Base-by-base conservation (phyloP, 331 rosid species). In the Prunus yedoensis region DNA sequence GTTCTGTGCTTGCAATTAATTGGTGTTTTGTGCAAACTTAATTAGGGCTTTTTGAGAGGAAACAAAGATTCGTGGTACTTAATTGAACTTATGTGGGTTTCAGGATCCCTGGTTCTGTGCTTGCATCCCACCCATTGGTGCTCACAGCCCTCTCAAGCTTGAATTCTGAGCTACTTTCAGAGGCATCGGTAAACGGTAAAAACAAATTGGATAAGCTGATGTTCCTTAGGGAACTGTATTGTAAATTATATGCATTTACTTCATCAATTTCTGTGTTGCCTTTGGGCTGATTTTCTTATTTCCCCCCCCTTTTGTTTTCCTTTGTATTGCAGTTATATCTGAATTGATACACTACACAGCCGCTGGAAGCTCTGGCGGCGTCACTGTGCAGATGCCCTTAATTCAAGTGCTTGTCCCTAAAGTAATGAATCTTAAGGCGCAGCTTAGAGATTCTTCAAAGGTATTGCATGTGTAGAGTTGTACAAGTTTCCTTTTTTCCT, bases 401-500 rank as follows among this genome's bases (percentile, higher is more conserved):
- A 91, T 95, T 89, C 99, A 91, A 91, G 97, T 78, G 63, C 85
- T 92, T 86, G 99, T 95, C 53, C 99, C 97, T 57, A 97, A 91
- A 57, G 96, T 95, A 71, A 92, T 95, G 99, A 88, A 63, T 87
- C 91, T 92, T 54, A 95, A 91, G 88, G 75, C 96, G 63, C 98
- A 92, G 70, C 98, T 95, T 73, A 87, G 91, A 82, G 99, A 95
- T 83, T 83, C 94, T 78, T 88, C 94, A 8, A 95, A 95, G 99
- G 99, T 95, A 76, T 76, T 80, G 32, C 73, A 83, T 57, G 25
- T 46, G 60, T 67, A 45, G 68, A 71, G 56, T 75, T 79, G 47
- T 75, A 71, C 71, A 21, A 63, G 59, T 64, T 68, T 66, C 21
- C 38, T 51, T 81, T 52, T 18, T 10, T 9, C 14, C 20, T 56